Conservation (phyloP, 371 early-diverging fungal species). For the Capniomyces stellatus region DNA sequence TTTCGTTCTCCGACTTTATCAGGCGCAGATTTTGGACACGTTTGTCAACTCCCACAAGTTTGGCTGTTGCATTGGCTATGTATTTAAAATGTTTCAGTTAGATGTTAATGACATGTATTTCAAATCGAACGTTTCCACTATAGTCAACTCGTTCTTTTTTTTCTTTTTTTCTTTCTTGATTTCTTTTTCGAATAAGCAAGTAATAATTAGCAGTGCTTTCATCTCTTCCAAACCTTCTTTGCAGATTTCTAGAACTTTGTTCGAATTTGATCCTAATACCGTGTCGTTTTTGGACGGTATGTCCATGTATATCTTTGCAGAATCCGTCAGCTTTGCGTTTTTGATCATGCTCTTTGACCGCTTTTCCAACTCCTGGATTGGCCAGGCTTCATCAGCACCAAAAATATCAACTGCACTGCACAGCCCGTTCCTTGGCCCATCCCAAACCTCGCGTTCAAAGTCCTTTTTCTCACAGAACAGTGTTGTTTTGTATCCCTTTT, state of each 20-base stretch:
- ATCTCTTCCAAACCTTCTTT: not conserved
- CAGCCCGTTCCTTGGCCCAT: slow-evolving; percentile 73
- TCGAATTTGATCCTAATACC: not conserved
- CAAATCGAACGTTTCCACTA: not conserved
- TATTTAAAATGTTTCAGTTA: too few species aligned
- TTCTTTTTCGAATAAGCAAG: not conserved
- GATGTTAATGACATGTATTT: too few species aligned
- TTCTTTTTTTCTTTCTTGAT: not conserved
- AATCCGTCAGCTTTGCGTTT: not conserved
- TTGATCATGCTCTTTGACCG: not conserved
- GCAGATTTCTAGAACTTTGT: not conserved
- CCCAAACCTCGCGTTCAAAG: slow-evolving; percentile 68
- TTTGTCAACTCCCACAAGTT: too few species aligned
- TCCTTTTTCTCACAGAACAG: slow-evolving; percentile 70
- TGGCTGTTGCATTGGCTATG: too few species aligned
- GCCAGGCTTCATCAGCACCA: slow-evolving; percentile 67
- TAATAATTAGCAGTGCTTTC: not conserved
- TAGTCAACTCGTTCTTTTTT: not conserved
- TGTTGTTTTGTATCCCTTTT: slow-evolving; percentile 58
- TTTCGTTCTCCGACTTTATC: slow-evolving; percentile 57
- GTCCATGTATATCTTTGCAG: not conserved
- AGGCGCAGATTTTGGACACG: slow-evolving; percentile 53
- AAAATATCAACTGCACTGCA: slow-evolving; percentile 57
- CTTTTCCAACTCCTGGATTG: slow-evolving; percentile 8
- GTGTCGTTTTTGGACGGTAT: not conserved